Base-by-base conservation (phyloP, 2,329 filamentous ascomycete genomes). In the Pseudogymnoascus sp. region DNA sequence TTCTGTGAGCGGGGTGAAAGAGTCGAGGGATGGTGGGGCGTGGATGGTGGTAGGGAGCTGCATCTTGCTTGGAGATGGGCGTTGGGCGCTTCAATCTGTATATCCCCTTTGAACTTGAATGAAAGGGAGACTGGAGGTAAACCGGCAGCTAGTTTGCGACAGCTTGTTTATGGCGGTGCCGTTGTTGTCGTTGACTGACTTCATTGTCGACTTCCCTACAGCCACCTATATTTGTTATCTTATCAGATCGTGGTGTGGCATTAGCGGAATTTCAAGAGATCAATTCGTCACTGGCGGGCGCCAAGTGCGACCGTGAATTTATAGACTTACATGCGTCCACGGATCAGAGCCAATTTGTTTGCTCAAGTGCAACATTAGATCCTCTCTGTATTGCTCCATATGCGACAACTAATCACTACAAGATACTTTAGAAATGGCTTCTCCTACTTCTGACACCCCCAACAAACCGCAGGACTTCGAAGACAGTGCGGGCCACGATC, bases 1-100 rank as follows among this genome's bases (percentile, higher is more conserved):
- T 65, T 90, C 86, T 64, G 81, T 78, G 53, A 93, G 81, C 4
- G 83, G 78, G 35, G 82, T 85, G 75, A 86, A 93, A 71, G 86
- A 83, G 37, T 78, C 78, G 12, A 79, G 70, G 14, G 80, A 76
- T 4, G 88, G 88, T 28, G 84, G 78, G 2, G 76, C 76, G 59
- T 80, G 80, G 53, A 90, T 83, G 1, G 83, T 85, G 4, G 81
- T 83, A 28, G 68, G 68, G 38, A 70, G 69, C 71, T 37, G 33
- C 59, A 60, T 60, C 26, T 56, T 56, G 26, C 24, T 31, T 31
- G n/a, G 46, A 31, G n/a, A 16, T 16, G 46, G 31, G 46, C 8
- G 24, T 16, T n/a, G 3, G n/a, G n/a, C 26, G 46, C 26, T 26
- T 56, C 5, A 3, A 56, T 33, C n/a, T 33, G 2, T 56, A 33